Conservation (phyloP, 352 stramenopile genomes). For the Discostella stelligera region DNA sequence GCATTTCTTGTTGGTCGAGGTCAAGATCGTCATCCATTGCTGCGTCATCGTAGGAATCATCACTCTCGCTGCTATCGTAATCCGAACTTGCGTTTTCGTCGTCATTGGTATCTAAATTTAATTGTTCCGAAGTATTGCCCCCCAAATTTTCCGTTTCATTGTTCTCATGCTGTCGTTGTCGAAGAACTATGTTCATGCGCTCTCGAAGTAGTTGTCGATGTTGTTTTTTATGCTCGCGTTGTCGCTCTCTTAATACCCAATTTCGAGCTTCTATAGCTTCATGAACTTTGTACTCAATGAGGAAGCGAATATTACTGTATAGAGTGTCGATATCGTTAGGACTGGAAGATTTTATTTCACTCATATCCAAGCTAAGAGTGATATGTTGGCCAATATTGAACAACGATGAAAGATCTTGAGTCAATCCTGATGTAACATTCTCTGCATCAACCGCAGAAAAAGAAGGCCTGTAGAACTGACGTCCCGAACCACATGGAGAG, state of each 20-base stretch:
- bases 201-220: not conserved
- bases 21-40: slow-evolving; percentile 18
- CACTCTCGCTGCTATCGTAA: slow-evolving; percentile 6
- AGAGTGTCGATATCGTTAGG: slow-evolving; percentile 29
- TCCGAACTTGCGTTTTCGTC: not conserved
- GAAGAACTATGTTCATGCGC: too few relatives aligned
- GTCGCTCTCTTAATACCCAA: slow-evolving; percentile 2
- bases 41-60: slow-evolving; percentile 7
- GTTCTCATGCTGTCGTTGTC: slow-evolving; percentile 1
- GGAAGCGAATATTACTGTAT: slow-evolving; percentile 30
- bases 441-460: slow-evolving; percentile 1
- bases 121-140: not conserved
- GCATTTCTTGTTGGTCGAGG: slow-evolving; percentile 27
- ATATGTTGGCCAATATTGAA: slow-evolving; percentile 82
- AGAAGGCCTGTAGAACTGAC: slow-evolving; percentile 14
- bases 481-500: slow-evolving; percentile 20
- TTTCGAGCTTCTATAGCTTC: slow-evolving; percentile 20
- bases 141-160: slow-evolving; percentile 8
- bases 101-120: not conserved
- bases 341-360: slow-evolving; percentile 12
- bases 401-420: slow-evolving; percentile 65
- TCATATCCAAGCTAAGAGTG: slow-evolving; percentile 51
- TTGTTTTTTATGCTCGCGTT: slow-evolving; percentile 6
- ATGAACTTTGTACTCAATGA: slow-evolving; percentile 23
- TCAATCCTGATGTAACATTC: slow-evolving; percentile 20